A percentile compares a stretch with the other conserved stretches of the same genome.
These are phyloP conservation scores for Pythium aphanidermatum DNA, from an alignment of 352 stramenopile species.

Conservation along the genomic window DNA sequence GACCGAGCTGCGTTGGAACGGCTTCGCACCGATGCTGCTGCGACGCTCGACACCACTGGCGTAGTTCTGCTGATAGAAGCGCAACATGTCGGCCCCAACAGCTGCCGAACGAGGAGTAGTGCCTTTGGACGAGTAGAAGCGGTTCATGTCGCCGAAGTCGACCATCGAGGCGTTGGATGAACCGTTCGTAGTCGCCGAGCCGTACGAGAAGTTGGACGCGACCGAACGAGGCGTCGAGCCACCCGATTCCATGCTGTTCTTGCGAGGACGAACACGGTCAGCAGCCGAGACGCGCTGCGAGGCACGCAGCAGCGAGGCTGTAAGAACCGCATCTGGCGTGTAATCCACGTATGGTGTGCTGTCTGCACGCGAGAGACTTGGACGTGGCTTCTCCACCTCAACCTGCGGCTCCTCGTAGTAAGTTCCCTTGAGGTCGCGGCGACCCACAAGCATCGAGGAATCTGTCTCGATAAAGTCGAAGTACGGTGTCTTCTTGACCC, in stretches of 20 bases:
- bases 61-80: conserved; percentile 27
- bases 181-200: conserved; percentile 55
- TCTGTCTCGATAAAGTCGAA: conserved; percentile 79
- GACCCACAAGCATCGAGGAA: conserved; percentile 52
- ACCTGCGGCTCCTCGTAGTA: conserved; percentile 31
- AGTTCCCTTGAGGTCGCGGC: conserved; percentile 51
- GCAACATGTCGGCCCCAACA: conserved; percentile 19
- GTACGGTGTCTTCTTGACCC: conserved; percentile 78
- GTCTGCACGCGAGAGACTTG: conserved; percentile 14
- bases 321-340: conserved; percentile 35
- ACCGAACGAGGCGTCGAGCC: conserved; percentile 57
- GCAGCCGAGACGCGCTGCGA: conserved; percentile 14
- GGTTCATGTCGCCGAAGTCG: conserved; percentile 75
- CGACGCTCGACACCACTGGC: conserved; percentile 15
- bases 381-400: conserved; percentile 34
- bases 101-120: conserved; percentile 15
- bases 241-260: conserved; percentile 62
- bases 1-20: conserved; percentile 17
- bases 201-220: conserved; percentile 77
- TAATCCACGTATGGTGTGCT: conserved; percentile 59
- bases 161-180: conserved; percentile 63
- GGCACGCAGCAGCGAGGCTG: conserved; percentile 28
- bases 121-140: conserved; percentile 45
- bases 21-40: conserved; percentile 9
- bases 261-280: conserved; percentile 30